Percentiles rank a stretch among this genome's conserved stretches.
Conservation (phyloP, 345 rosid species). For the Hirschfeldia incana region DNA sequence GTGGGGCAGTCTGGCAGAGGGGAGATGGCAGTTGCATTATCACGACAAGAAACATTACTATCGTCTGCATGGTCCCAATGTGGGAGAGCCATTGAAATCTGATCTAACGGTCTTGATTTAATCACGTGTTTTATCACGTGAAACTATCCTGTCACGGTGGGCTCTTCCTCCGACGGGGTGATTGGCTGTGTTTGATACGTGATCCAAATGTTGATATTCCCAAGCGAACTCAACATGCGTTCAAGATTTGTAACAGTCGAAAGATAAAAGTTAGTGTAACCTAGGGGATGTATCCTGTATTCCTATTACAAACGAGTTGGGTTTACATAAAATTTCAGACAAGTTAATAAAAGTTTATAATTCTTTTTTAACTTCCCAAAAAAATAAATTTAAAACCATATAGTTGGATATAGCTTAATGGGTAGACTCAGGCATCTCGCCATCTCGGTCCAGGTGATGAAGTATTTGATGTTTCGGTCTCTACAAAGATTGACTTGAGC, state of each 20-base stretch:
- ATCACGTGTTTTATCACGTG: not conserved
- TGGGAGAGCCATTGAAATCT: conserved; percentile 18
- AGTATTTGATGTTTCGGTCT: not conserved
- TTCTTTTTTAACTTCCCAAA: too few species aligned
- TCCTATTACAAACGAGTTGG: too few species aligned
- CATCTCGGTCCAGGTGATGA: not conserved
- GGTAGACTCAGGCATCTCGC: not conserved
- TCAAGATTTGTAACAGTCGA: too few species aligned
- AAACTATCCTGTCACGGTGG: conserved; percentile 5
- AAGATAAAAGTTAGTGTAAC: too few species aligned
- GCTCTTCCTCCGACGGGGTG: not conserved
- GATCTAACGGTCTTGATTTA: conserved; percentile 2
- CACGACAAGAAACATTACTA: not conserved
- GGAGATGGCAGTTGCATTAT: not conserved
- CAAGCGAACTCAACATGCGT: not conserved
- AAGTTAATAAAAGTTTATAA: too few species aligned
- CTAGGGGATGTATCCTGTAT: too few species aligned
- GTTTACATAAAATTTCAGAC: too few species aligned
- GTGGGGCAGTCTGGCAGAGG: not conserved
- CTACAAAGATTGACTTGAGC: not conserved
- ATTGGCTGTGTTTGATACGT: not conserved
- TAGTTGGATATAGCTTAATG: not conserved
- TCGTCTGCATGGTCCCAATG: conserved; percentile 6
- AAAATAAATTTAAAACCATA: too few species aligned
- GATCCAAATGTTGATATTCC: not conserved